A percentile compares a stretch with the other conserved stretches of the same genome.
phyloP scores from a whole-genome alignment of 495 filamentous ascomycete genomes.

The Hypoxylon rickii region DNA sequence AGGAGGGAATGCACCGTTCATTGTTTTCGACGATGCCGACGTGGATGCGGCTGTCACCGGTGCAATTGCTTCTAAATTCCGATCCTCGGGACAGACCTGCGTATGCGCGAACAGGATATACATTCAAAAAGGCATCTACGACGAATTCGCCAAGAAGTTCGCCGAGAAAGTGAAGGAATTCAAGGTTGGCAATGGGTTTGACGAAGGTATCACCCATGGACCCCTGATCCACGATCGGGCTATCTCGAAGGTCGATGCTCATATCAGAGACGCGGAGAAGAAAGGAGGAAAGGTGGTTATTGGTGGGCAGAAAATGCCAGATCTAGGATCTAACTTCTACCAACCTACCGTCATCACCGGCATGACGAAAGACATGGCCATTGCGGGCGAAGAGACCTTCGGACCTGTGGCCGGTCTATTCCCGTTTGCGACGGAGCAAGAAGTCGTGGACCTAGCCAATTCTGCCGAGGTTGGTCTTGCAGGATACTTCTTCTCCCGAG shows the following conservation, averaged over 20 bases:
- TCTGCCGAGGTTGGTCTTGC: constrained; percentile 77
- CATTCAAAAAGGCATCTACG: constrained; percentile 78
- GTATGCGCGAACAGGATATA: constrained; percentile 89
- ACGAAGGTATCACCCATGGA: constrained; percentile 72
- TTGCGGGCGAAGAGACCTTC: constrained; percentile 84
- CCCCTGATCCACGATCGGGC: constrained; percentile 81
- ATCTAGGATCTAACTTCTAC: constrained; percentile 76
- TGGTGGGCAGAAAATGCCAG: constrained; percentile 69
- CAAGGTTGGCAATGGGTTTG: constrained; percentile 77
- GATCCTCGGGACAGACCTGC: constrained; percentile 86
- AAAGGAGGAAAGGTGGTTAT: constrained; percentile 74
- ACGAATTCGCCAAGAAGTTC: constrained; percentile 72
- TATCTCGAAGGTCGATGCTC: constrained; percentile 73
- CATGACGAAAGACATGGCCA: constrained; percentile 80
- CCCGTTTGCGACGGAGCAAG: constrained; percentile 78
- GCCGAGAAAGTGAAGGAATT: constrained; percentile 76
- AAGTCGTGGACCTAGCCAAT: constrained; percentile 82
- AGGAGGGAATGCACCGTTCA: constrained; percentile 90
- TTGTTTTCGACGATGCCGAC: constrained; percentile 91
- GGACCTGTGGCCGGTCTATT: constrained; percentile 86
- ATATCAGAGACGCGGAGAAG: constrained; percentile 74
- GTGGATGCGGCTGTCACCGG: constrained; percentile 76
- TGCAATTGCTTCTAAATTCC: constrained; percentile 80
- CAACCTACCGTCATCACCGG: constrained; percentile 78
- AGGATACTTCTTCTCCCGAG: constrained; percentile 83